These are phyloP conservation scores for Cladophialophora yegresii DNA, from an alignment of 2,329 filamentous ascomycete species.

Conservation along the genomic window DNA sequence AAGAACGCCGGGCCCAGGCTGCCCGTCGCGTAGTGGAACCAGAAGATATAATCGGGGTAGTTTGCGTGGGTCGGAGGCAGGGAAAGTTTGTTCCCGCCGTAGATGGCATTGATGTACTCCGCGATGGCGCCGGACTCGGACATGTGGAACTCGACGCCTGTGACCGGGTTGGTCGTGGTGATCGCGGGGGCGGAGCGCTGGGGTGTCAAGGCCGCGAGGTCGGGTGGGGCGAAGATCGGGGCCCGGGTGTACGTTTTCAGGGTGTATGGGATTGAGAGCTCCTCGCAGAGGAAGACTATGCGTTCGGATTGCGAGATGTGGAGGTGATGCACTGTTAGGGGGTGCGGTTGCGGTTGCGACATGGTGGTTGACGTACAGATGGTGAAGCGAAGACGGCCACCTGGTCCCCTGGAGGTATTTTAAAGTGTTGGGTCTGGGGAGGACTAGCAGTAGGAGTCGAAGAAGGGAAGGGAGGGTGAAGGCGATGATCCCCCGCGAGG, in stretches of 20 bases:
- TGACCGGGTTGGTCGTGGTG: conserved; percentile 50
- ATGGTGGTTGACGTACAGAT: neutral
- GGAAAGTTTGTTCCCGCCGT: conserved; percentile 55
- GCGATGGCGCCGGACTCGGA: conserved; percentile 62
- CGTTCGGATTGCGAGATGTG: conserved; percentile 64
- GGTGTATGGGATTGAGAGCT: conserved; percentile 59
- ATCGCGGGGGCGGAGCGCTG: conserved; percentile 63
- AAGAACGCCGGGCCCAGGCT: conserved; percentile 47
- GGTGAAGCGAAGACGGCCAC: neutral
- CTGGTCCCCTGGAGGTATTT: too few species aligned
- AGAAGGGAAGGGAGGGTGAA: neutral
- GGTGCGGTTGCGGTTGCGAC: neutral
- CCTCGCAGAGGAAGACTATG: conserved; percentile 65
- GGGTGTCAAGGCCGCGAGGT: conserved; percentile 51
- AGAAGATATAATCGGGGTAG: conserved; percentile 65
- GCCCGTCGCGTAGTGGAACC: conserved; percentile 61
- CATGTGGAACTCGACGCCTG: conserved; percentile 45
- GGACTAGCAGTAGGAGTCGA: too few species aligned
- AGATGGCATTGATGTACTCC: conserved; percentile 62
- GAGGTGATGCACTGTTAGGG: conserved; percentile 56
- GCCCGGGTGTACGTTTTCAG: conserved; percentile 51
- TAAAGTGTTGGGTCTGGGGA: too few species aligned
- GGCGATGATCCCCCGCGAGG: neutral
- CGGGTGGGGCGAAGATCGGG: conserved; percentile 46
- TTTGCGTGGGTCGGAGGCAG: conserved; percentile 50